phyloP scores from a whole-genome alignment of 73 alveolate genomes.

The Paramecium primaurelia region DNA sequence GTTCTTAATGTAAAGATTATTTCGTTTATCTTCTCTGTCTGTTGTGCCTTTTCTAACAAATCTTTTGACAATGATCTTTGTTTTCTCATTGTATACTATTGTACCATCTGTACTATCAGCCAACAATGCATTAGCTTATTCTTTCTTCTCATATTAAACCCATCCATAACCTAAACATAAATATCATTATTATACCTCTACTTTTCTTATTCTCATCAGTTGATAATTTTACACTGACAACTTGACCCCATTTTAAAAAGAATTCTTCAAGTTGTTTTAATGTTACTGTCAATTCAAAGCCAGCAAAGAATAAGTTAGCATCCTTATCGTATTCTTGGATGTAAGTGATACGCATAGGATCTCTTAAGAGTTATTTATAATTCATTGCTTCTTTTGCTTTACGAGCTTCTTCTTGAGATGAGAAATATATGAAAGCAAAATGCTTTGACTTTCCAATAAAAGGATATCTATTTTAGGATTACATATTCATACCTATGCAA shows the following conservation, averaged over 20 bases:
- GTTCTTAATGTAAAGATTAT: constrained; percentile 61
- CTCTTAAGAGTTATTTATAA: background rate
- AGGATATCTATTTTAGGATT: background rate
- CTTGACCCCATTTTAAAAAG: constrained; percentile 66
- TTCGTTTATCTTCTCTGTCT: constrained; percentile 60
- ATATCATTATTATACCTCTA: constrained; percentile 34
- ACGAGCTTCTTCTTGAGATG: background rate
- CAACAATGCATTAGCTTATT: constrained; percentile 68
- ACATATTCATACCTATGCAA: constrained; percentile 24
- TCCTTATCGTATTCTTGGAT: constrained; percentile 34
- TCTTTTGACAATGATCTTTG: constrained; percentile 35
- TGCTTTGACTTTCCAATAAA: constrained; percentile 38
- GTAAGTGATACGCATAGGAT: constrained; percentile 5
- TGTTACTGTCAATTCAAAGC: constrained; percentile 59
- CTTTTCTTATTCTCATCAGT: constrained; percentile 63
- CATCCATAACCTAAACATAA: constrained; percentile 64
- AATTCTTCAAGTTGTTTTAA: constrained; percentile 62
- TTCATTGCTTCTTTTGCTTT: constrained; percentile 41
- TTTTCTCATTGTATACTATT: constrained; percentile 52
- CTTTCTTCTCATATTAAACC: constrained; percentile 67
- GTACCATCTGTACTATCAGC: constrained; percentile 54
- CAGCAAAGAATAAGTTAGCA: constrained; percentile 65
- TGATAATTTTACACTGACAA: constrained; percentile 65
- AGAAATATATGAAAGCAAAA: background rate
- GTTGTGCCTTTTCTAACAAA: constrained; percentile 55